These are phyloP conservation scores for Chiua virens DNA, from an alignment of 768 basidiomycete species.

Conservation along the genomic window DNA sequence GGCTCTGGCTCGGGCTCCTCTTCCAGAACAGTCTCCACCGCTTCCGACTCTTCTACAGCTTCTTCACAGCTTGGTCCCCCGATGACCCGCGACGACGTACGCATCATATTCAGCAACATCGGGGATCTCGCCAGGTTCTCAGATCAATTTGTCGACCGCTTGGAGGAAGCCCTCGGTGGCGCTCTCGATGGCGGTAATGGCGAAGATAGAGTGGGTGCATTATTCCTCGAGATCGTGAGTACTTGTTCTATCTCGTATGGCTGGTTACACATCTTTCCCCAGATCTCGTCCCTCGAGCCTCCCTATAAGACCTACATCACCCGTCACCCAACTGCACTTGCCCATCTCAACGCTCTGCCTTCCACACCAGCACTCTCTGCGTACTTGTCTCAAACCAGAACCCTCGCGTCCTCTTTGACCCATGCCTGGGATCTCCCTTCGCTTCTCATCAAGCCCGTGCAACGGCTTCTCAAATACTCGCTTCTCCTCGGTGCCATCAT, in stretches of 20 bases:
- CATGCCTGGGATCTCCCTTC: slow-evolving; percentile 93
- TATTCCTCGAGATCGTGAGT: slow-evolving; percentile 72
- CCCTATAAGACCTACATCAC: slow-evolving; percentile 83
- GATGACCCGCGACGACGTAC: slow-evolving; percentile 69
- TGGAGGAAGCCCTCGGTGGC: slow-evolving; percentile 66
- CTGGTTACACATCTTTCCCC: slow-evolving; percentile 1
- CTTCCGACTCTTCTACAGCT: slow-evolving; percentile 51
- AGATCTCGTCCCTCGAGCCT: slow-evolving; percentile 71
- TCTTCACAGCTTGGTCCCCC: slow-evolving; percentile 53
- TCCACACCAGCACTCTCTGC: slow-evolving; percentile 47
- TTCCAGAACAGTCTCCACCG: slow-evolving; percentile 40
- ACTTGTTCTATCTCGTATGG: background rate
- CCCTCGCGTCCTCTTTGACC: slow-evolving; percentile 66
- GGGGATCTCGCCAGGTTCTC: slow-evolving; percentile 72
- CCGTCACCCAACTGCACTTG: slow-evolving; percentile 70
- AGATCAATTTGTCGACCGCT: slow-evolving; percentile 59
- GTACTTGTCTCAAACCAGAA: slow-evolving; percentile 68
- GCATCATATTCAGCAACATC: slow-evolving; percentile 76
- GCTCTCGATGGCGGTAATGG: slow-evolving; percentile 63
- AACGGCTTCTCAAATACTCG: slow-evolving; percentile 92
- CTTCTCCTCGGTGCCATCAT: slow-evolving; percentile 78
- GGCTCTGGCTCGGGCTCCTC: slow-evolving; percentile 39
- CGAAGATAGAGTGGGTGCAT: slow-evolving; percentile 66
- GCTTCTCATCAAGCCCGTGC: slow-evolving; percentile 96
- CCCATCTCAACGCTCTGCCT: slow-evolving; percentile 55